Evolutionary conservation across 78 protist genomes (phyloP).

Genomic region (Cavenderia fasciculata): DNA sequence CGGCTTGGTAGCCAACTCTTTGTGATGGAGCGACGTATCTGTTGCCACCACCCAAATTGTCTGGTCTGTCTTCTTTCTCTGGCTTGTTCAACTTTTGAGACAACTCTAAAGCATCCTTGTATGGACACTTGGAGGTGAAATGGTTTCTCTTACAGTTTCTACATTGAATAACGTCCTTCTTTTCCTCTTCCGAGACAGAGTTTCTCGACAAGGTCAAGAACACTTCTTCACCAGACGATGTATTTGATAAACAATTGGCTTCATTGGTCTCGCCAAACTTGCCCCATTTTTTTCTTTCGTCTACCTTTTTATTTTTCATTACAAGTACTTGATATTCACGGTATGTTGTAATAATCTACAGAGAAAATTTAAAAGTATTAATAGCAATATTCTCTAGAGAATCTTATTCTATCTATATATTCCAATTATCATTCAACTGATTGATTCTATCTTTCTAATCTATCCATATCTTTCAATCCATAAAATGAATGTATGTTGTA

Average conservation of each 20-base stretch:
- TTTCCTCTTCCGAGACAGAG: constrained; percentile 42
- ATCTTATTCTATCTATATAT: too few species aligned
- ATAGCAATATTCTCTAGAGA: too few species aligned
- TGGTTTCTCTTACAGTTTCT: constrained; percentile 72
- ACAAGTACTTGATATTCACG: constrained; percentile 58
- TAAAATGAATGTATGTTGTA: too few species aligned
- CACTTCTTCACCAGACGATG: constrained; percentile 72
- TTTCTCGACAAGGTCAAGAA: constrained; percentile 51
- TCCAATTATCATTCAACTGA: too few species aligned
- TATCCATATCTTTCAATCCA: too few species aligned
- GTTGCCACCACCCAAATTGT: neutral
- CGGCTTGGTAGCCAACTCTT: constrained; percentile 15
- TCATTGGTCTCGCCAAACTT: constrained; percentile 52
- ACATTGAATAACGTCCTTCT: constrained; percentile 55
- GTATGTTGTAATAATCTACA: constrained; percentile 43
- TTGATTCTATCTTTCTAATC: too few species aligned
- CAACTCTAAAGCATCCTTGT: constrained; percentile 59
- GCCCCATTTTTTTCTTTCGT: constrained; percentile 60
- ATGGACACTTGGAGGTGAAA: constrained; percentile 71
- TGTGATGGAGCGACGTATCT: constrained; percentile 58
- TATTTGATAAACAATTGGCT: constrained; percentile 15
- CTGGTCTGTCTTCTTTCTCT: neutral
- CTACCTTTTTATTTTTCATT: constrained; percentile 47
- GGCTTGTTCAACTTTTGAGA: constrained; percentile 13
- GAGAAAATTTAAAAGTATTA: too few species aligned